These are phyloP conservation scores for Penicillium paradoxum DNA, from an alignment of 495 filamentous ascomycete genomes.

Conservation along the genomic window DNA sequence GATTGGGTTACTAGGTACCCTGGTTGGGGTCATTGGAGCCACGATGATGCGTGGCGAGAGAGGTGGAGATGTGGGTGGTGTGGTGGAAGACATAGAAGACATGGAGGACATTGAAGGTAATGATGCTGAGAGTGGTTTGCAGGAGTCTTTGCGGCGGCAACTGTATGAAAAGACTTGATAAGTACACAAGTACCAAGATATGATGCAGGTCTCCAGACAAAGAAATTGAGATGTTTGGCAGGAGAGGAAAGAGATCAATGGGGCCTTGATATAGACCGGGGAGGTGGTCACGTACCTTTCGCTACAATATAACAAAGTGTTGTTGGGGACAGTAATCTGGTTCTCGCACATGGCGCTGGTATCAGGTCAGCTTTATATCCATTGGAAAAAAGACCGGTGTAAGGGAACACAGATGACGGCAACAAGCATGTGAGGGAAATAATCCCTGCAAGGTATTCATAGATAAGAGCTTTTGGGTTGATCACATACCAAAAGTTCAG, in stretches of 20 bases:
- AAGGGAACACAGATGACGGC: slow-evolving; percentile 11
- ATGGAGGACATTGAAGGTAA: slow-evolving; percentile 18
- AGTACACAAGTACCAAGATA: slow-evolving; percentile 6
- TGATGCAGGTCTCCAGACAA: slow-evolving; percentile 6
- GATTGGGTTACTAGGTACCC: slow-evolving; percentile 23
- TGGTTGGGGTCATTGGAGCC: slow-evolving; percentile 40
- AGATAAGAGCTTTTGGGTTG: slow-evolving; percentile 16
- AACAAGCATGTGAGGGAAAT: slow-evolving; percentile 23
- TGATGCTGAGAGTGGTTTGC: slow-evolving; percentile 44
- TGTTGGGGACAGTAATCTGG: slow-evolving; percentile 62
- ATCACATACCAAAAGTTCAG: slow-evolving; percentile 59
- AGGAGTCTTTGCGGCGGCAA: slow-evolving; percentile 50
- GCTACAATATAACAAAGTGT: slow-evolving; percentile 54
- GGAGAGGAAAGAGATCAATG: slow-evolving; percentile 6
- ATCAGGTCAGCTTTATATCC: slow-evolving; percentile 23
- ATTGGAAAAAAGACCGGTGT: slow-evolving; percentile 10
- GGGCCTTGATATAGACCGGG: neutral
- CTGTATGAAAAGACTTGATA: slow-evolving; percentile 23
- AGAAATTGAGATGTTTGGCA: neutral
- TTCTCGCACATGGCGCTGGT: slow-evolving; percentile 59
- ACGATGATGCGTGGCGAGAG: slow-evolving; percentile 42
- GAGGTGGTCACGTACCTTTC: slow-evolving; percentile 41
- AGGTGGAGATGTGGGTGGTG: slow-evolving; percentile 31
- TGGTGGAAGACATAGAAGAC: slow-evolving; percentile 12
- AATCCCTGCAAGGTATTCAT: slow-evolving; percentile 15